Percentiles rank a stretch among this genome's conserved stretches.
phyloP scores from a whole-genome alignment of 345 rosid genomes.

The Citrus medica region DNA sequence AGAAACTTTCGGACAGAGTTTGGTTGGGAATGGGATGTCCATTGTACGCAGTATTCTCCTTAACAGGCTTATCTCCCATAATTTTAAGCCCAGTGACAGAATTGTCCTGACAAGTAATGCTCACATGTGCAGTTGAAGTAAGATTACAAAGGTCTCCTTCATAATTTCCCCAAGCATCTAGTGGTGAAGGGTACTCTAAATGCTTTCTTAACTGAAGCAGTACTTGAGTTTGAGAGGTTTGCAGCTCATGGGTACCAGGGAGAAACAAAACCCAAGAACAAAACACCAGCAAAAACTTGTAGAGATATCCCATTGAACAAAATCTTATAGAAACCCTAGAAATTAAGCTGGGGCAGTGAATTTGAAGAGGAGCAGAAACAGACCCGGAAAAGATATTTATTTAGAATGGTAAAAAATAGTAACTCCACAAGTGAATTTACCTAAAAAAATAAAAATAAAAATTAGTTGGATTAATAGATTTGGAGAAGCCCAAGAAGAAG shows the following conservation, averaged over 20 bases:
- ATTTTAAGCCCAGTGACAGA: conserved; percentile 73
- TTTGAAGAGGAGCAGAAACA: conserved; percentile 17
- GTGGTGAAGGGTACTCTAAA: conserved; percentile 68
- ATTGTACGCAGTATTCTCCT: conserved; percentile 45
- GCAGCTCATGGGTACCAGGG: conserved; percentile 49
- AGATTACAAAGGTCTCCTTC: conserved; percentile 65
- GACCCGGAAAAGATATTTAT: conserved; percentile 8
- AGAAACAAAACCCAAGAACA: conserved; percentile 41
- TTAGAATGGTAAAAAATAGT: conserved; percentile 2
- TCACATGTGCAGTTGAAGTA: conserved; percentile 52
- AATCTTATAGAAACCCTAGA: too few relatives aligned
- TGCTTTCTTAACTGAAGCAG: conserved; percentile 78
- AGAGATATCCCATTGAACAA: too few relatives aligned
- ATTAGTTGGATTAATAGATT: background rate
- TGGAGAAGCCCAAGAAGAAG: background rate
- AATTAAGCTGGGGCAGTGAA: too few relatives aligned
- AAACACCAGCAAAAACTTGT: conserved; percentile 31
- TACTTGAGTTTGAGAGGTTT: conserved; percentile 55
- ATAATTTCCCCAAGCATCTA: conserved; percentile 61
- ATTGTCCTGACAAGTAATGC: conserved; percentile 60
- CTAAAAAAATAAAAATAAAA: background rate
- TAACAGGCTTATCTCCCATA: conserved; percentile 65
- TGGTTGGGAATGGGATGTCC: conserved; percentile 58
- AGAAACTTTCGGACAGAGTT: conserved; percentile 69
- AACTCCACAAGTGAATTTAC: conserved; percentile 9